Evolutionary conservation across 768 basidiomycete genomes (phyloP), one percentile per base, ranked within the genome.

Genomic region (Boletus sp.): DNA sequence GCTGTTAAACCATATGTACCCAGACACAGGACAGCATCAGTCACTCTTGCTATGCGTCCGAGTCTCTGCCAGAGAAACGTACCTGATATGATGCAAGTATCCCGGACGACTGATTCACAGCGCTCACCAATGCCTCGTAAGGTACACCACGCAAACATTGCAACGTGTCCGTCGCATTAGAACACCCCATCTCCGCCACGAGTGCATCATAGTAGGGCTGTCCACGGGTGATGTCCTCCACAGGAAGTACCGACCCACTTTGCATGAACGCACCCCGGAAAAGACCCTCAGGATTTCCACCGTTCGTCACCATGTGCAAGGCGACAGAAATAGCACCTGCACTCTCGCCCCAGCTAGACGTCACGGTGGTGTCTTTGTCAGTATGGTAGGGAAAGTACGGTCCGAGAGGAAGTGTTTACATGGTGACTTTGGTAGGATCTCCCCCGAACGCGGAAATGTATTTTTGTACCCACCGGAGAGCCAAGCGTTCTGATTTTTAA

Each of bases 391-490:
- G 11, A 43, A 55, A 27, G 7, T 14, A 32, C 14, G 21, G 32
- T 15, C 4, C 7, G n/a, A n/a, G n/a, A n/a, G n/a, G n/a, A n/a
- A n/a, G n/a, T n/a, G n/a, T n/a, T n/a, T n/a, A n/a, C n/a, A n/a
- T n/a, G n/a, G n/a, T n/a, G n/a, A n/a, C n/a, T n/a, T n/a, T n/a
- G n/a, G n/a, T n/a, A n/a, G n/a, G n/a, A n/a, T n/a, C n/a, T n/a
- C n/a, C n/a, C n/a, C n/a, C n/a, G n/a, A n/a, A n/a, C n/a, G n/a
- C n/a, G 15, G 59, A 72, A 40, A 87, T 84, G 58, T 88, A 80
- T 23, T 74, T 66, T 59, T 86, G 81, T 0, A 87, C 77, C 86
- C 80, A 83, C 56, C 74, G 58, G 10, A 81, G 62, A 1, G 79
- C 80, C 8, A 70, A 56, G 9, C 70, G 61, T 49, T 70, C 68